Percentiles rank a stretch among this genome's conserved stretches.
Conservation (phyloP, 352 stramenopile species). For the Plasmopara viticola region DNA sequence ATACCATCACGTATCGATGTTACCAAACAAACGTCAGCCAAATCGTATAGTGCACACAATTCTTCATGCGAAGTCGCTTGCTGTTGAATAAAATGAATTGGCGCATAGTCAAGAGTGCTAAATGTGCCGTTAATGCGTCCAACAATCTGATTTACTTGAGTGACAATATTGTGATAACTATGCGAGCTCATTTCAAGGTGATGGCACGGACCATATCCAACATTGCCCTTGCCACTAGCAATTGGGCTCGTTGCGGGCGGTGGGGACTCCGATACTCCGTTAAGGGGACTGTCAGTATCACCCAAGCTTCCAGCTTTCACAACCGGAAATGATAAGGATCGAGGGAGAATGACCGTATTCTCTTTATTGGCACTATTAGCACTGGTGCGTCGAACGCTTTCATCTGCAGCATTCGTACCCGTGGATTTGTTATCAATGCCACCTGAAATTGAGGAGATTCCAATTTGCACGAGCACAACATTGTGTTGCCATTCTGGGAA, state of each 20-base stretch:
- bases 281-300: conserved; percentile 26
- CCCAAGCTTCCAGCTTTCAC: conserved; percentile 9
- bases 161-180: conserved; percentile 58
- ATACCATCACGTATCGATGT: conserved; percentile 86
- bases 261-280: conserved; percentile 22
- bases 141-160: conserved; percentile 86
- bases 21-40: conserved; percentile 85
- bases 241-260: conserved; percentile 14
- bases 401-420: conserved; percentile 5
- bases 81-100: conserved; percentile 90
- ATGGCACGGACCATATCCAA: conserved; percentile 36
- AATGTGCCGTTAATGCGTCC: conserved; percentile 86
- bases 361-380: conserved; percentile 12
- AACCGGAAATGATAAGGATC: conserved; percentile 24
- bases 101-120: conserved; percentile 80
- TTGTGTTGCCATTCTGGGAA: conserved; percentile 79
- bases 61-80: conserved; percentile 71
- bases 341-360: conserved; percentile 9
- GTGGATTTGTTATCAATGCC: conserved; percentile 33
- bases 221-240: conserved; percentile 20
- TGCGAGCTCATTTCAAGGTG: conserved; percentile 78
- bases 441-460: conserved; percentile 70
- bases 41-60: conserved; percentile 83
- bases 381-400: conserved; percentile 12
- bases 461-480: conserved; percentile 77